Evolutionary conservation across 805 yeast species (phyloP), one percentile per base, ranked within the genome.

Genomic region (Hanseniaspora singularis): DNA sequence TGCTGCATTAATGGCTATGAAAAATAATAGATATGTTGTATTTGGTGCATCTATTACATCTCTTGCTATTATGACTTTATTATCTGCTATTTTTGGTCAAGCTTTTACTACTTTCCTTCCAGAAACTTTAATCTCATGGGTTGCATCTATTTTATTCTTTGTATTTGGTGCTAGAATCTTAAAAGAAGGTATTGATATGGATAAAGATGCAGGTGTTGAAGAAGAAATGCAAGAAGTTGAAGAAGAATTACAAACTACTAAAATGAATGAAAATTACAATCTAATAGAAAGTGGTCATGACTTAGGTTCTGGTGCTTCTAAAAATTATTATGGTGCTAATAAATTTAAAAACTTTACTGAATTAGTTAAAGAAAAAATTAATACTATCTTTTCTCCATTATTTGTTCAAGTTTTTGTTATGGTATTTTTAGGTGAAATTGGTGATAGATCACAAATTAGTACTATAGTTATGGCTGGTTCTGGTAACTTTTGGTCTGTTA

Each of bases 401-500:
- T 92, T 95, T 88, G 80, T 87, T 53, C 96, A 89, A 68, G 89
- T 89, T 4, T 92, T 92, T 59, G 77, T 77, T 46, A 89, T 92
- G 97, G 85, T 95, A 4, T 92, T 92, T 62, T 67, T 92, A 41
- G 98, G 96, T 51, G 99, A 92, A 67, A 87, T 97, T 94, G 99
- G 99, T 43, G 99, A 92, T 64, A 78, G 98, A 57, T 87, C 96
- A 11, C 99, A 92, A 67, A 86, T 92, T 48, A 95, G 96, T 37
- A 92, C 96, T 28, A 87, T 92, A 57, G 97, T 97, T 33, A 82
- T 92, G 94, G 96, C 97, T 45, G 95, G 98, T 1, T 96, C 96
- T 33, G 79, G 86, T 37, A 82, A 87, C 62, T 92, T 86, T 65
- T 79, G 92, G 88, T 71, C 71, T 54, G 94, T 88, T 33, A 85